Percentiles rank a stretch among this genome's conserved stretches.
phyloP scores from a whole-genome alignment of 441 rosid species.

The Gossypium aridum region DNA sequence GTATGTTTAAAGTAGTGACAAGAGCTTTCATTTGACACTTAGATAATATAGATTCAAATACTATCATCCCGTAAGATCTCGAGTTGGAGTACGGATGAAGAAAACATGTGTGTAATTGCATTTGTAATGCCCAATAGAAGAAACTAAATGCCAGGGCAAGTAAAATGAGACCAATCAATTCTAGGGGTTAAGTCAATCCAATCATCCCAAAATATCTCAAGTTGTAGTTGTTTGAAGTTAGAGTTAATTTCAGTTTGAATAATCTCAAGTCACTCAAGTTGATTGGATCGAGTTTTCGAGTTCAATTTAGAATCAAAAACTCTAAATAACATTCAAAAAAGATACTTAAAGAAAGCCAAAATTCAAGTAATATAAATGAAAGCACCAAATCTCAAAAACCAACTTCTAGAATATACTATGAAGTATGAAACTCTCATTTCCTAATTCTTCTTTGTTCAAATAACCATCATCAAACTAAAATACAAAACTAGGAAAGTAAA shows the following conservation, averaged over 20 bases:
- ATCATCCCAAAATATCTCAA: too few relatives aligned
- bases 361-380: not conserved
- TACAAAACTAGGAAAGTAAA: not conserved
- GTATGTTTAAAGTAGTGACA: too few relatives aligned
- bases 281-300: too few relatives aligned
- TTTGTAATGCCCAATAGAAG: not conserved
- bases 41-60: too few relatives aligned
- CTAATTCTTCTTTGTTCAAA: constrained; percentile 8
- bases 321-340: not conserved
- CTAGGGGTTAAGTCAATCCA: too few relatives aligned
- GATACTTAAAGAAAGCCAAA: not conserved
- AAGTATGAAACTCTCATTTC: constrained; percentile 10
- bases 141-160: not conserved
- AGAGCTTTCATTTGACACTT: too few relatives aligned
- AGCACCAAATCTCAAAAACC: not conserved
- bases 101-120: not conserved
- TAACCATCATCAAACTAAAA: constrained; percentile 15
- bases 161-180: too few relatives aligned
- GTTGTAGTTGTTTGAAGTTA: too few relatives aligned
- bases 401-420: constrained; percentile 9
- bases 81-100: not conserved
- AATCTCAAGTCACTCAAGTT: too few relatives aligned
- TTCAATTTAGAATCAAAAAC: not conserved
- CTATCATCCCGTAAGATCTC: too few relatives aligned
- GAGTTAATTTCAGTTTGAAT: too few relatives aligned